Conservation (phyloP, 768 basidiomycete species). For the Hericium alpestre region DNA sequence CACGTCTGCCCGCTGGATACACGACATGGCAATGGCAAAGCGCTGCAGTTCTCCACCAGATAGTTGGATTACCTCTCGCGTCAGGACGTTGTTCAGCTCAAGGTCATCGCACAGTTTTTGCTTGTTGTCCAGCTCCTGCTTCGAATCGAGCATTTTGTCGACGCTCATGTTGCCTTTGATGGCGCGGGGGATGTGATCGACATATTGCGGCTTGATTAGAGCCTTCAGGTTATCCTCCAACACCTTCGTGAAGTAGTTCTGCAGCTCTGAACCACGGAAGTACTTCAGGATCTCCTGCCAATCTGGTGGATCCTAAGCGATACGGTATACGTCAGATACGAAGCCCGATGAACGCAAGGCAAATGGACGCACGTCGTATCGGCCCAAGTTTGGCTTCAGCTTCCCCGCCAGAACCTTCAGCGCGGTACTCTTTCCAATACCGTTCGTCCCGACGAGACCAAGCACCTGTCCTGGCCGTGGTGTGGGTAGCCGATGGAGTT, state of each 20-base stretch:
- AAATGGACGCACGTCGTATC: slow-evolving; percentile 68
- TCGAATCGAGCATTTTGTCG: slow-evolving; percentile 82
- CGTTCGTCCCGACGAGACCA: slow-evolving; percentile 98
- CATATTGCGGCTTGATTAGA: slow-evolving; percentile 98
- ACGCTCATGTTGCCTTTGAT: slow-evolving; percentile 89
- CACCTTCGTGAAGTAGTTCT: slow-evolving; percentile 99
- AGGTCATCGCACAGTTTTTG: slow-evolving; percentile 76
- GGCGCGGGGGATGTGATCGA: slow-evolving; percentile 94
- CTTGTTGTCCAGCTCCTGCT: slow-evolving; percentile 84
- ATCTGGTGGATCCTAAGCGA: slow-evolving; percentile 81
- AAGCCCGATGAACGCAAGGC: no score
- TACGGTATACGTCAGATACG: no score
- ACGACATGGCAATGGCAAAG: slow-evolving; percentile 97
- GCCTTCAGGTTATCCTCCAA: slow-evolving; percentile 98
- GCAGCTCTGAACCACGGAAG: slow-evolving; percentile 96
- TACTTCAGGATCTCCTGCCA: slow-evolving; percentile 99
- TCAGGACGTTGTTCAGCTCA: slow-evolving; percentile 78
- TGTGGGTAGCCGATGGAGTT: slow-evolving; percentile 94
- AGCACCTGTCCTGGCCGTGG: slow-evolving; percentile 96
- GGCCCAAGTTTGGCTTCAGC: slow-evolving; percentile 93
- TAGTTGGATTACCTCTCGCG: slow-evolving; percentile 75
- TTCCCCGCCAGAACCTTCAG: slow-evolving; percentile 95
- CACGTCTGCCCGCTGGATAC: slow-evolving; percentile 93
- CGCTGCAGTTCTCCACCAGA: slow-evolving; percentile 97
- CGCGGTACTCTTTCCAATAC: slow-evolving; percentile 98